Conservation (phyloP, 345 rosid genomes). For the Eucalyptus camaldulensis region DNA sequence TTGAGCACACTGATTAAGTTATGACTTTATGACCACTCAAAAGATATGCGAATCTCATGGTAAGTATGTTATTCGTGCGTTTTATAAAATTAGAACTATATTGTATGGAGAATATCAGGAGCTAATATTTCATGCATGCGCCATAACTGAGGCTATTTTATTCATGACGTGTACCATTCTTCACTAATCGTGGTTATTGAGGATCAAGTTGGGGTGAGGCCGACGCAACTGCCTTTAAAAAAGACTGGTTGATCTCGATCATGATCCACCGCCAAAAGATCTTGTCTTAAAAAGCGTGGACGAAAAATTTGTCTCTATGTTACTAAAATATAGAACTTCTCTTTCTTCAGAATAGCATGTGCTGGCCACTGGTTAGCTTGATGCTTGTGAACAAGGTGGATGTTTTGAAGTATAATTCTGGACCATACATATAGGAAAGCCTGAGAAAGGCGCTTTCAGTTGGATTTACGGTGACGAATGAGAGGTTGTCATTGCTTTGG, state of each 20-base stretch:
- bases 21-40: not conserved
- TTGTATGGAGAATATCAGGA: not conserved
- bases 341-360: not conserved
- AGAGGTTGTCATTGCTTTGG: not conserved
- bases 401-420: not conserved
- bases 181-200: not conserved
- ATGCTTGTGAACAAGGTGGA: not conserved
- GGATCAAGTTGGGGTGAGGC: not conserved
- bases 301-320: not conserved
- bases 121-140: not conserved
- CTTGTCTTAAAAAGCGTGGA: not conserved
- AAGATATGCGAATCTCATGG: not conserved
- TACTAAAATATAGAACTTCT: not conserved
- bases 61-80: not conserved
- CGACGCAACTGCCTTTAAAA: not conserved
- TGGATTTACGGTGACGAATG: not conserved
- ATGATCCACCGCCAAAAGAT: not conserved
- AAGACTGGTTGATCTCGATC: not conserved
- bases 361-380: not conserved
- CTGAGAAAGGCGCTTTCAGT: not conserved
- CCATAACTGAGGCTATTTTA: not conserved
- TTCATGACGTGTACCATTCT: not conserved
- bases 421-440: not conserved
- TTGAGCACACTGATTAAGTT: not conserved
- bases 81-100: not conserved